Evolutionary conservation across 306 rosid species (phyloP), one percentile per base, ranked within the genome.

Genomic region (Castanea sativa): DNA sequence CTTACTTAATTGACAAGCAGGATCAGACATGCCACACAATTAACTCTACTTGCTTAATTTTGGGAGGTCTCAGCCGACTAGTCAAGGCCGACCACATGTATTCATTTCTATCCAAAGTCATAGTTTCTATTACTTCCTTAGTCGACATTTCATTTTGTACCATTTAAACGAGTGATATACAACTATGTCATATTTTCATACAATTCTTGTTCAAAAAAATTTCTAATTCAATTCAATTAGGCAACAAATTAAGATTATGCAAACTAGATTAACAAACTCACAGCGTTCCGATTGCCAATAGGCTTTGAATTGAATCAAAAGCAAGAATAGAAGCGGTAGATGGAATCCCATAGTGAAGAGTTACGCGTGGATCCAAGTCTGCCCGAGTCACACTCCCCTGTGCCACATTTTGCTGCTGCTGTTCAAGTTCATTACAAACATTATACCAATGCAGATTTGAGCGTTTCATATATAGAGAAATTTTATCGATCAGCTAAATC

Each of bases 301-400:
- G 88, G 81, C 90, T 80, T 65, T 94, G 98, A 10, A 85, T 80
- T 38, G 76, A 87, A 71, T 94, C 98, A 63, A 89, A 81, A 25
- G 97, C 93, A n/a, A 94, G 94, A 73, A 94, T 89, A 27, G 96
- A 92, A 14, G 97, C 91, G 38, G 88, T 80, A 13, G 91, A 78
- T n/a, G 98, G 98, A 78, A 94, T 82, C 79, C 98, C 98, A 57
- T 87, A 88, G 91, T 92, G 98, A 75, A 90, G 58, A 41, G 76
- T 77, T 77, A 94, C 83, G 13, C 87, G 88, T 25, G 91, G 92
- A 79, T 89, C 80, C 68, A 92, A 83, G 78, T 88, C 90, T 60
- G 52, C 57, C 25, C 82, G 25, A 29, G 77, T 76, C 76, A 80
- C 60, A 80, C 83, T 74, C 60, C 78, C 83, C 86, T 85, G 78